phyloP scores from a whole-genome alignment of 1,139 yeast species.

The Candida smagusa region DNA sequence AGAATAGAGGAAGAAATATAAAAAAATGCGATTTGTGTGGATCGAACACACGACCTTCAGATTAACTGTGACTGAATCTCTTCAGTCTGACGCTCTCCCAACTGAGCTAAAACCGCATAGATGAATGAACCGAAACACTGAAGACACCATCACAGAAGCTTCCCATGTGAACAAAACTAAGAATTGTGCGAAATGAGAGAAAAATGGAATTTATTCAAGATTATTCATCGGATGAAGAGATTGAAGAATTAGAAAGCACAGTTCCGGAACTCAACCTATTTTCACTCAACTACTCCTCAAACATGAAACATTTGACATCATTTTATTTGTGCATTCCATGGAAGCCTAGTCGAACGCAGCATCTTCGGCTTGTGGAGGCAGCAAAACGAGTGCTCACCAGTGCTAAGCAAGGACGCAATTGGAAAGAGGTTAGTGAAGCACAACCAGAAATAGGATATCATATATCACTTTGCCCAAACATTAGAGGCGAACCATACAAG shows the following conservation, averaged over 20 bases:
- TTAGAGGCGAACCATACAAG: slow-evolving; percentile 11
- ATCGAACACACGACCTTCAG: slow-evolving; percentile 60
- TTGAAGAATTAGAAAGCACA: slow-evolving; percentile 3
- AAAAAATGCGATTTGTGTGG: slow-evolving; percentile 30
- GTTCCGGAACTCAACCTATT: slow-evolving; percentile 7
- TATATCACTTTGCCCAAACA: slow-evolving; percentile 16
- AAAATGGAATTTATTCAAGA: slow-evolving; percentile 9
- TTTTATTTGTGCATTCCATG: slow-evolving; percentile 18
- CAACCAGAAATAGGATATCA: slow-evolving; percentile 11
- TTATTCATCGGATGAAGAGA: slow-evolving; percentile 13
- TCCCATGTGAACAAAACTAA: not conserved
- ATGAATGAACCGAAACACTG: not conserved
- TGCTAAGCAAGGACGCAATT: not conserved
- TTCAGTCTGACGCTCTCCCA: slow-evolving; percentile 92
- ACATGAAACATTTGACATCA: slow-evolving; percentile 9
- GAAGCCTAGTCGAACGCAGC: slow-evolving; percentile 11
- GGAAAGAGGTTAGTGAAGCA: not conserved
- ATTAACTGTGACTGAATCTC: slow-evolving; percentile 40
- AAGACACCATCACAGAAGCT: not conserved
- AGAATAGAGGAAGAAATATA: no score
- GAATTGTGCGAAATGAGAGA: not conserved
- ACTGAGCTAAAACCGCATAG: slow-evolving; percentile 61
- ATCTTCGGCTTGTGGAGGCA: slow-evolving; percentile 4
- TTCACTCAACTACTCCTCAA: slow-evolving; percentile 14
- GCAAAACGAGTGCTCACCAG: slow-evolving; percentile 1